Base-by-base conservation (phyloP, 1,284 basidiomycete genomes). In the Pseudozyma sp. region DNA sequence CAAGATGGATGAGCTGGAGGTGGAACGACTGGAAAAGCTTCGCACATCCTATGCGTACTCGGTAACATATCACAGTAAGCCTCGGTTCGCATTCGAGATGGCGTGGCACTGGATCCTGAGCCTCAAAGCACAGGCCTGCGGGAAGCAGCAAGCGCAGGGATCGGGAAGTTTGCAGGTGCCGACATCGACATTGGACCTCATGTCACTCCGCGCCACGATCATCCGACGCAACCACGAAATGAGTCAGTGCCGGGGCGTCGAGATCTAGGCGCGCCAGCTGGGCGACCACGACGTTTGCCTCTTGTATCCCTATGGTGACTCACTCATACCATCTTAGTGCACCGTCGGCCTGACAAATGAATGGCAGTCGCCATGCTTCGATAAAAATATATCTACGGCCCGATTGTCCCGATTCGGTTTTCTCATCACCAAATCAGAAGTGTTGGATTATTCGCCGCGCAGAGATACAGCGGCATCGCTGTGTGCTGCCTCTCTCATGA, bases 31-130 rank as follows among this genome's bases (percentile, higher is more conserved):
- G 3, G 60, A 24, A 14, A 31, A 29, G n/a, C 48, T 73, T 31
- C 60, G 70, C 4, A 65, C 70, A 1, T 68, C 70, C 43, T 73
- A 68, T 33, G 57, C 70, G 4, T 73, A 73, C 37, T 64, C 56
- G 29, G 40, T 60, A 33, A 60, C 65, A 9, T 73, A 68, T 40
- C 6, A 31, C 1, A 24, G 37, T 14, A 53, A 54, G 40, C 65
- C 65, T 13, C 52, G 50, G 13, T 73, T 73, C 43, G 60, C 61
- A 5, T 73, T 73, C 45, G 65, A 73, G 50, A 64, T 73, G 60
- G 70, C 56, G 1, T 73, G 65, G 61, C 30, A 44, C 2, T 73
- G 65, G 70, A 47, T 65, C 8, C 48, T 73, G 47, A 17, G 49
- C 33, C 45, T 73, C 35, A 73, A 73, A 34, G 61, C 70, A 19